Conservation (phyloP, 352 stramenopile genomes). For the Phytophthora parvispora region DNA sequence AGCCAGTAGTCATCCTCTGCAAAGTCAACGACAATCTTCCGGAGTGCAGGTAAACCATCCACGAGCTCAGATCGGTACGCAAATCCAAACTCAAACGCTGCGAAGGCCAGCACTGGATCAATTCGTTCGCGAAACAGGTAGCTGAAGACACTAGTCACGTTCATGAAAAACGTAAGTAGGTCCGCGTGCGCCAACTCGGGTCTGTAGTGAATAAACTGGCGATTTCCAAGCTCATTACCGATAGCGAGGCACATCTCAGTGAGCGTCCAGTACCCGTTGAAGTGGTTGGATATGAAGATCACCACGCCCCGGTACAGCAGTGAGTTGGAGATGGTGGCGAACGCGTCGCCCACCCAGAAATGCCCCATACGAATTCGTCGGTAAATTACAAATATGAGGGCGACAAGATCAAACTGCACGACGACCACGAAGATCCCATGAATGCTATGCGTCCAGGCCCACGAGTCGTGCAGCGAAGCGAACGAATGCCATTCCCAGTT, state of each 20-base stretch:
- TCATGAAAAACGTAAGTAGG: slow-evolving; percentile 44
- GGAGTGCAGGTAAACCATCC: slow-evolving; percentile 6
- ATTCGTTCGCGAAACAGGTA: slow-evolving; percentile 37
- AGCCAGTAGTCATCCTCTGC: slow-evolving; percentile 17
- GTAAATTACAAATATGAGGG: slow-evolving; percentile 47
- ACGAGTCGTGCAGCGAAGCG: slow-evolving; percentile 44
- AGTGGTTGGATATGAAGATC: slow-evolving; percentile 39
- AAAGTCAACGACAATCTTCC: slow-evolving; percentile 26
- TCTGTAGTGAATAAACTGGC: slow-evolving; percentile 18
- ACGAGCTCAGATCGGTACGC: slow-evolving; percentile 23
- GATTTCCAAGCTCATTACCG: slow-evolving; percentile 2
- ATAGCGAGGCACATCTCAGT: slow-evolving; percentile 43
- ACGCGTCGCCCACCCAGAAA: slow-evolving; percentile 55
- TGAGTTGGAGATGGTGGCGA: slow-evolving; percentile 46
- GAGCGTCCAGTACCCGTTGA: slow-evolving; percentile 56
- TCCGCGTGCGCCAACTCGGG: slow-evolving; percentile 31
- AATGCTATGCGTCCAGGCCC: slow-evolving; percentile 54
- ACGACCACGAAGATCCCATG: slow-evolving; percentile 46
- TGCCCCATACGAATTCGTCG: slow-evolving; percentile 34
- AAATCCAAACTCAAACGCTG: slow-evolving; percentile 30
- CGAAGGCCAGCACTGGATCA: slow-evolving; percentile 35
- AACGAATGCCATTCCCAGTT: slow-evolving; percentile 32
- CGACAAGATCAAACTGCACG: slow-evolving; percentile 35
- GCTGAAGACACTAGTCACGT: slow-evolving; percentile 27
- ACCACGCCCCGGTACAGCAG: slow-evolving; percentile 34